Evolutionary conservation across 805 yeast species (phyloP).

Genomic region (Saturnispora mendoncae): DNA sequence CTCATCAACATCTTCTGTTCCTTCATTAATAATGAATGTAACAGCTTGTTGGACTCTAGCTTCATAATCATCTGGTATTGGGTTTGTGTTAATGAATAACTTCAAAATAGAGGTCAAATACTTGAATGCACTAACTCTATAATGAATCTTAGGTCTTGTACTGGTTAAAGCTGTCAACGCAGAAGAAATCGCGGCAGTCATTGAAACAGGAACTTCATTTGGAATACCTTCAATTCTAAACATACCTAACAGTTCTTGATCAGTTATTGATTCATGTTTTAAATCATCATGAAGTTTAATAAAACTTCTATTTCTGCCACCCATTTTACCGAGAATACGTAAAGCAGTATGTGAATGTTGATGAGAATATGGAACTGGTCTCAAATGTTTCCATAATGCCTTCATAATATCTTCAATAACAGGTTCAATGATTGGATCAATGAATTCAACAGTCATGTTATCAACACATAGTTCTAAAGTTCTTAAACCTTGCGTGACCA

Average conservation of each 20-base stretch:
- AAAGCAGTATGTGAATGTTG: slow-evolving; percentile 93
- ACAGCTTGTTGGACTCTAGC: slow-evolving; percentile 43
- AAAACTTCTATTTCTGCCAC: slow-evolving; percentile 89
- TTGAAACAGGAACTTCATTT: slow-evolving; percentile 56
- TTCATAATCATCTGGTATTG: slow-evolving; percentile 38
- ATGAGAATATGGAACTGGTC: slow-evolving; percentile 90
- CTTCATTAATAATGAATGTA: slow-evolving; percentile 31
- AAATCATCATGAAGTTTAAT: slow-evolving; percentile 68
- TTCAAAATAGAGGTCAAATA: slow-evolving; percentile 59
- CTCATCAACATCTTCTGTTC: slow-evolving; percentile 18
- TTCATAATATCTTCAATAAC: slow-evolving; percentile 91
- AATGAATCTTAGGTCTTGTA: slow-evolving; percentile 50
- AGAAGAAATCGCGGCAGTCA: slow-evolving; percentile 75
- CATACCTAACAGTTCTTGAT: slow-evolving; percentile 61
- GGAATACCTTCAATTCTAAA: slow-evolving; percentile 64
- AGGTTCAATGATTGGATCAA: slow-evolving; percentile 95
- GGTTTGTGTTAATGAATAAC: slow-evolving; percentile 52
- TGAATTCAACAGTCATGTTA: slow-evolving; percentile 89
- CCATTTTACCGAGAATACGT: slow-evolving; percentile 86
- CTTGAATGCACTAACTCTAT: slow-evolving; percentile 68
- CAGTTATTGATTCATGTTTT: slow-evolving; percentile 39
- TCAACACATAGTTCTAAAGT: slow-evolving; percentile 95
- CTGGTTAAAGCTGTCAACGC: slow-evolving; percentile 73
- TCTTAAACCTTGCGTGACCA: slow-evolving; percentile 88
- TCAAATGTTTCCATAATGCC: slow-evolving; percentile 83